Base-by-base conservation (phyloP, 108 stramenopile genomes). In the Discostella stelligeroides region DNA sequence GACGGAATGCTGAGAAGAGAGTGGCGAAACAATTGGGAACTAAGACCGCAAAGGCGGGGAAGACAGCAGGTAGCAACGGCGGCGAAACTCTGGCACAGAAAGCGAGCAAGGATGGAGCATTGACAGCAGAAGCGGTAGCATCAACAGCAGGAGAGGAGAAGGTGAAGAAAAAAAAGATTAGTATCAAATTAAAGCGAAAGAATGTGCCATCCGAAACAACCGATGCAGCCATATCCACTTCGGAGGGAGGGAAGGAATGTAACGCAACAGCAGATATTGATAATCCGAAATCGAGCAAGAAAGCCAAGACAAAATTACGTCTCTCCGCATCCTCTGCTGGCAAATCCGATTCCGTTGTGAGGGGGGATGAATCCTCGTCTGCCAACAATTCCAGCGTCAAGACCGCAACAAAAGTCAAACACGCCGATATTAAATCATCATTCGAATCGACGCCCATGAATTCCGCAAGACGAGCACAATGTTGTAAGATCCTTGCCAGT, bases 401-500 rank as follows among this genome's bases (percentile, higher is more conserved):
- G 43, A 37, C 14, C 28, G 24, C 27, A 8, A 28, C 27, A 8
- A 15, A 28, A 54, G 40, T 50, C 20, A 40, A 24, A 38, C 20
- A 14, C 37, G 29, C n/a, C 30, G 55, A 43, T 4, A 56, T 59
- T 10, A 49, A 75, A 71, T 34, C 53, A 71, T 34, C 53, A 45
- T 42, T 39, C 56, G 62, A 57, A 15, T 60, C 62, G 17, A 81
- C 62, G 23, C 74, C 65, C 21, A 91, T 94, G 87, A 85, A 82
- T 18, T 49, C 82, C 0, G 37, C 51, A 14, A 78, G 85, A 11
- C 76, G 64, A 60, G 87, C 79, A 7, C 88, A 89, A 59, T 92
- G 89, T 59, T 69, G 54, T 25, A 94, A 94, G 50, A 73, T 90
- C 13, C 28, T 94, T 20, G 65, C 74, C 41, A 86, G 87, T 28